These are phyloP conservation scores for Neurospora sp. DNA, from an alignment of 2,329 filamentous ascomycete species.

Conservation along the genomic window DNA sequence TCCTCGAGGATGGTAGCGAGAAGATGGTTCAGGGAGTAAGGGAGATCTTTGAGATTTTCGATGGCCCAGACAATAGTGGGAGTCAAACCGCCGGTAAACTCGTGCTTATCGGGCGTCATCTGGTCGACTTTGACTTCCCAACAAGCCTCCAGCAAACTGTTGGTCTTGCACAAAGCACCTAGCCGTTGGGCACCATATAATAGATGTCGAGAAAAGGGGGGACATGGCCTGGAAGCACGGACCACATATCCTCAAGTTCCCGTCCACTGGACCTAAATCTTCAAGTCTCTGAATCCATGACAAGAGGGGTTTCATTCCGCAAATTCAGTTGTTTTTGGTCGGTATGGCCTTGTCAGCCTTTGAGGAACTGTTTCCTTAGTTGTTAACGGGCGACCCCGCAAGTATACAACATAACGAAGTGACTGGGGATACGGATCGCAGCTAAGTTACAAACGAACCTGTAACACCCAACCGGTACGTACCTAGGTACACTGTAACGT, in stretches of 20 bases:
- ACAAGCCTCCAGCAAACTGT: conserved; percentile 10
- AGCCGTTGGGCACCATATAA: not conserved
- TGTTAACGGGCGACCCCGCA: not conserved
- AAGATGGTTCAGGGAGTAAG: conserved; percentile 86
- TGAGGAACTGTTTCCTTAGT: not conserved
- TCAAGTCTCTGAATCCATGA: not conserved
- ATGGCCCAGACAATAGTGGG: conserved; percentile 33
- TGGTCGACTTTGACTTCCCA: conserved; percentile 42
- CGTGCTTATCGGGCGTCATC: conserved; percentile 51
- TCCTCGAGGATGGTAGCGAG: conserved; percentile 51
- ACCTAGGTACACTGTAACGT: not conserved
- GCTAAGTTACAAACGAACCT: not conserved
- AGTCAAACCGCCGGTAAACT: conserved; percentile 39
- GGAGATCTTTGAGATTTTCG: conserved; percentile 86
- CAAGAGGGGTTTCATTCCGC: not conserved
- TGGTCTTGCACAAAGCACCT: not conserved
- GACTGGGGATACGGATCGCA: not conserved
- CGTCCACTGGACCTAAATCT: not conserved
- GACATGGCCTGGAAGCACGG: not conserved
- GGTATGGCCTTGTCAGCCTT: not conserved
- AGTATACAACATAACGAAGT: not conserved
- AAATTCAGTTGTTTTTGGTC: not conserved
- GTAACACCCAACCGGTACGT: not conserved
- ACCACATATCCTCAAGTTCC: not conserved
- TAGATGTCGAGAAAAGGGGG: not conserved